A percentile compares a stretch with the other conserved stretches of the same genome.
Conservation (phyloP, 2,329 filamentous ascomycete genomes). For the Colletotrichum australisinense region DNA sequence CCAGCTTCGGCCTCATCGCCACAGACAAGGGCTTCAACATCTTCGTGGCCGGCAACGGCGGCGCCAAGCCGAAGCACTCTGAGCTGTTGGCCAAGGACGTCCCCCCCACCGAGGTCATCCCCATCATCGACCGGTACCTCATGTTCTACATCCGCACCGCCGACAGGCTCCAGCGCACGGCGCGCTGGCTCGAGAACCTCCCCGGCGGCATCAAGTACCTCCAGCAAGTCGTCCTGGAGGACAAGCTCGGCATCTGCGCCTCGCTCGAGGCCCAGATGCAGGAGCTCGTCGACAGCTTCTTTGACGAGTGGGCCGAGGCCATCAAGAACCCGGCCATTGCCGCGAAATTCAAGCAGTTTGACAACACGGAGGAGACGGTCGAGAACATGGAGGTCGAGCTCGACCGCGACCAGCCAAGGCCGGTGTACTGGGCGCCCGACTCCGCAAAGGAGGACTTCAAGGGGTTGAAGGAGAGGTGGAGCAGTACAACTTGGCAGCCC, state of each 20-base stretch:
- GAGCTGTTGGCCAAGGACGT: conserved; percentile 90
- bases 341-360: conserved; percentile 83
- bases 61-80: conserved; percentile 84
- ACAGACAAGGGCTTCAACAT: conserved; percentile 95
- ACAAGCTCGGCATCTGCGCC: conserved; percentile 86
- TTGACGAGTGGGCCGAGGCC: conserved; percentile 92
- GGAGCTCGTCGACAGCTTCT: conserved; percentile 84
- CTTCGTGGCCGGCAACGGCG: conserved; percentile 90
- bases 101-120: conserved; percentile 82
- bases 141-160: conserved; percentile 95
- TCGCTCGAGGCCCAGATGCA: conserved; percentile 91
- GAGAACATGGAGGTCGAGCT: conserved; percentile 76
- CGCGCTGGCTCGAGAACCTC: conserved; percentile 86
- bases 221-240: conserved; percentile 83
- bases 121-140: conserved; percentile 88
- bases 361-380: conserved; percentile 80
- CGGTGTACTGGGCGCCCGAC: conserved; percentile 81
- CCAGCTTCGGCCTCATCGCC: conserved; percentile 86
- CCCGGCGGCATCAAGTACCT: conserved; percentile 88
- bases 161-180: conserved; percentile 89
- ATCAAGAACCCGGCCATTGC: conserved; percentile 75
- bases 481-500: conserved; percentile 79
- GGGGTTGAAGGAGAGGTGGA: conserved; percentile 72
- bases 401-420: conserved; percentile 80
- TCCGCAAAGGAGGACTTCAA: conserved; percentile 78